Evolutionary conservation across 1,139 yeast genomes (phyloP).

Genomic region (Yamadazyma triangularis): DNA sequence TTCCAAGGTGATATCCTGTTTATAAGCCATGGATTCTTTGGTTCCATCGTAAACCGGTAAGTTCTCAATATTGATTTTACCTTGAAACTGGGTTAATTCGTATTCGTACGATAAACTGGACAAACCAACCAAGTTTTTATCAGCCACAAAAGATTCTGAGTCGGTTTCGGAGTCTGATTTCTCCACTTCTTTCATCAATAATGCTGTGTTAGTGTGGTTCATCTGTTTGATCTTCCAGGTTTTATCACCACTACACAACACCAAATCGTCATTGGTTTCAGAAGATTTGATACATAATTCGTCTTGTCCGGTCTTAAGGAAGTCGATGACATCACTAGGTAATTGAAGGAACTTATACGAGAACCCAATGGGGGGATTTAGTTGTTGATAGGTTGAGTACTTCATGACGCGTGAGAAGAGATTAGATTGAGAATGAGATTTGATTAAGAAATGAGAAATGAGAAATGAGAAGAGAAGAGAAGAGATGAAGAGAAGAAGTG

Average conservation of each 20-base stretch:
- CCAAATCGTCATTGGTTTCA: conserved; percentile 39
- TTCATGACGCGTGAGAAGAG: background rate
- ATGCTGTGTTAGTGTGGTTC: conserved; percentile 80
- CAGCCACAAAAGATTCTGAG: conserved; percentile 34
- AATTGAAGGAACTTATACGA: conserved; percentile 58
- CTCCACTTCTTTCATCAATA: conserved; percentile 42
- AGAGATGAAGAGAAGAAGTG: too few relatives aligned
- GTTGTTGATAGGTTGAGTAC: conserved; percentile 21
- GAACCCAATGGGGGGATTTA: conserved; percentile 15
- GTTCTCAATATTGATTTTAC: conserved; percentile 36
- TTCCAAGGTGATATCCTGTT: conserved; percentile 19
- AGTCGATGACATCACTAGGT: conserved; percentile 47
- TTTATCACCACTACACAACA: conserved; percentile 53
- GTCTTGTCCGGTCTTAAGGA: conserved; percentile 26
- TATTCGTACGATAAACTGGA: conserved; percentile 38
- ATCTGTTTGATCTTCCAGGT: conserved; percentile 72
- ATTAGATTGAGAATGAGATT: too few relatives aligned
- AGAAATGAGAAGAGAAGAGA: too few relatives aligned
- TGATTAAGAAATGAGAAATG: too few relatives aligned
- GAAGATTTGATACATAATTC: conserved; percentile 47
- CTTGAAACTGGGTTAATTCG: conserved; percentile 40
- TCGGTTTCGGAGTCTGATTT: background rate
- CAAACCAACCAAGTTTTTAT: conserved; percentile 22
- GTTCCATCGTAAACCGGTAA: conserved; percentile 44
- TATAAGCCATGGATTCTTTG: background rate